These are phyloP conservation scores for Syzygium malaccense DNA, from an alignment of 441 rosid species.

Conservation along the genomic window DNA sequence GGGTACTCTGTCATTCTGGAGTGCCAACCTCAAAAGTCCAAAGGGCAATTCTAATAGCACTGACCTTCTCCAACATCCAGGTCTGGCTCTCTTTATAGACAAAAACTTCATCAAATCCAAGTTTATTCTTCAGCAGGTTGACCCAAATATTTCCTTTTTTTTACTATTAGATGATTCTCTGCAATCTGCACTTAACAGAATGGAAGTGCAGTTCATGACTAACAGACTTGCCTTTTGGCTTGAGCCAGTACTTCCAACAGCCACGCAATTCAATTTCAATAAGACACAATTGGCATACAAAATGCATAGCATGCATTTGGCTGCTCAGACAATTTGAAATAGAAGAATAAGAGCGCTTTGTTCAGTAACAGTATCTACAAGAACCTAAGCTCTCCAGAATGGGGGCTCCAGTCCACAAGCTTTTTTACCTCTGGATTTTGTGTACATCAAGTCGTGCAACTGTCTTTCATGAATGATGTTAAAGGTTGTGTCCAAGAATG, in stretches of 20 bases:
- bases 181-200: not conserved
- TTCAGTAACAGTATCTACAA: not conserved
- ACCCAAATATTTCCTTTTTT: not conserved
- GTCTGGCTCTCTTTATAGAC: not conserved
- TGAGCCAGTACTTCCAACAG: not conserved
- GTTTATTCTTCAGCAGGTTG: not conserved
- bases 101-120: not conserved
- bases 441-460: not conserved
- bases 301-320: not conserved
- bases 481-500: not conserved
- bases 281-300: not conserved
- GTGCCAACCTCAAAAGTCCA: not conserved
- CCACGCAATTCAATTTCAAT: not conserved
- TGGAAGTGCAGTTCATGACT: not conserved
- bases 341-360: not conserved
- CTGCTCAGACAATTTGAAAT: not conserved
- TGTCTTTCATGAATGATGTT: not conserved
- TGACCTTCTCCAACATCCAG: not conserved
- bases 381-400: not conserved
- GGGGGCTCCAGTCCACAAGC: not conserved
- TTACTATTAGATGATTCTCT: not conserved
- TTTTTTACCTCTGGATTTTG: not conserved
- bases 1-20: not conserved
- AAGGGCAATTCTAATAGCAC: not conserved
- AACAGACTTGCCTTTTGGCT: not conserved